A percentile compares a stretch with the other conserved stretches of the same genome.
phyloP scores from a whole-genome alignment of 495 filamentous ascomycete genomes.

The Friedmanniomyces endolithicus region DNA sequence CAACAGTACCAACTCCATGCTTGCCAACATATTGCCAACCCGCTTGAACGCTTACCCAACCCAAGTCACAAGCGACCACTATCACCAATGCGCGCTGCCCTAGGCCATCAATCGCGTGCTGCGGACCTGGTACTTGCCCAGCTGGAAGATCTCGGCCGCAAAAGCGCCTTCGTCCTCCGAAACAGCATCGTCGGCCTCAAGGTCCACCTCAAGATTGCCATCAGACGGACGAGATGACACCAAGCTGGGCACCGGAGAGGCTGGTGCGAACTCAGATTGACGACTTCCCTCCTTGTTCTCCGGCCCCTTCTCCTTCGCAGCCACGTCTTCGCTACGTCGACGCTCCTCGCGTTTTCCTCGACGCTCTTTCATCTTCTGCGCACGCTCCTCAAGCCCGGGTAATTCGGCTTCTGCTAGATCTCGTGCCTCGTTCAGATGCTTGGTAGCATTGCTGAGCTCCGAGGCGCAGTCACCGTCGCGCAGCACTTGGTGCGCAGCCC shows the following conservation, averaged over 20 bases:
- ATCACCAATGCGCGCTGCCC: not conserved
- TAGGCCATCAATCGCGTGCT: conserved; percentile 9
- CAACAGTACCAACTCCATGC: not conserved
- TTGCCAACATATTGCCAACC: conserved; percentile 4
- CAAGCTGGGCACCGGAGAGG: not conserved
- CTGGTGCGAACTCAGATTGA: not conserved
- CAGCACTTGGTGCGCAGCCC: conserved; percentile 75
- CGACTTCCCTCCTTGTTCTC: not conserved
- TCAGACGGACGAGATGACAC: not conserved
- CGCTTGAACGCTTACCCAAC: conserved; percentile 17
- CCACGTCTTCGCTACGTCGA: not conserved
- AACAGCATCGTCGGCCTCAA: conserved; percentile 23
- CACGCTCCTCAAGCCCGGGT: not conserved
- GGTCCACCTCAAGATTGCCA: conserved; percentile 13
- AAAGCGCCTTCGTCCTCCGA: conserved; percentile 18
- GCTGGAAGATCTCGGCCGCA: conserved; percentile 18
- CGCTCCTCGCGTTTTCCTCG: not conserved
- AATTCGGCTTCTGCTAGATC: conserved; percentile 39
- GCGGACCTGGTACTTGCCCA: conserved; percentile 8
- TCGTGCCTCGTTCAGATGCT: conserved; percentile 44
- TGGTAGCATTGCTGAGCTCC: conserved; percentile 58
- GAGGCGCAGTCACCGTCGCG: conserved; percentile 66
- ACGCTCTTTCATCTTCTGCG: not conserved
- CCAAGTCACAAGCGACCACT: not conserved
- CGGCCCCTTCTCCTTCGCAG: not conserved